Evolutionary conservation across 345 rosid genomes (phyloP).

Genomic region (Geranium brycei): DNA sequence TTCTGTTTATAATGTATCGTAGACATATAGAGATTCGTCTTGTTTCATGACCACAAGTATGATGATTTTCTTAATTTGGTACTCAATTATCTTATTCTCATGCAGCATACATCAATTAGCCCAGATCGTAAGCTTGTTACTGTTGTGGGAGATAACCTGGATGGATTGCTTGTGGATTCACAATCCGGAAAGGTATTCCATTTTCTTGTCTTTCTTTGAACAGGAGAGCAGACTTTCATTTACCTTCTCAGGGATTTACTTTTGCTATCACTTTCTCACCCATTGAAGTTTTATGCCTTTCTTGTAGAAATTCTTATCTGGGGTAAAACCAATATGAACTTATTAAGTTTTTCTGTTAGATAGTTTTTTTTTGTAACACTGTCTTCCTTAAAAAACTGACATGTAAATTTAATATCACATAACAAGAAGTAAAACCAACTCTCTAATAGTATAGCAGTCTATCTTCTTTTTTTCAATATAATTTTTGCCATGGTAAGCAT

Average conservation of each 20-base stretch:
- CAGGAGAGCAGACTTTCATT: too few relatives aligned
- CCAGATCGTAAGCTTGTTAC: slow-evolving; percentile 33
- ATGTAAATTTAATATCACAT: too few relatives aligned
- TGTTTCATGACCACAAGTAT: background rate
- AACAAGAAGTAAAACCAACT: too few relatives aligned
- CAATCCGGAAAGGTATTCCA: slow-evolving; percentile 44
- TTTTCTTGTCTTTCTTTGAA: background rate
- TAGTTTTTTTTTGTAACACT: too few relatives aligned
- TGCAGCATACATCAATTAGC: slow-evolving; percentile 59
- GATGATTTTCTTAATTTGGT: background rate
- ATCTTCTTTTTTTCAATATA: too few relatives aligned
- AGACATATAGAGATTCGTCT: background rate
- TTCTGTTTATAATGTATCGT: background rate
- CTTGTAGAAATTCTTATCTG: background rate
- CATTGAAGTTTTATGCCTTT: too few relatives aligned
- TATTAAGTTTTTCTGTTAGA: too few relatives aligned
- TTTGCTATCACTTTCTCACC: too few relatives aligned
- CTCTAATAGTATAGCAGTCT: too few relatives aligned
- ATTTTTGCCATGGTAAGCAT: too few relatives aligned
- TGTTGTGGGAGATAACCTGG: slow-evolving; percentile 44
- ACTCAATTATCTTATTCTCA: background rate
- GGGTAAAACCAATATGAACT: background rate
- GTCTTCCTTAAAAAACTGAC: too few relatives aligned
- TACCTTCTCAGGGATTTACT: too few relatives aligned
- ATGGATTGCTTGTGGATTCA: slow-evolving; percentile 44